Evolutionary conservation across 768 basidiomycete species (phyloP), one percentile per base, ranked within the genome.

Genomic region (Boletus sp.): DNA sequence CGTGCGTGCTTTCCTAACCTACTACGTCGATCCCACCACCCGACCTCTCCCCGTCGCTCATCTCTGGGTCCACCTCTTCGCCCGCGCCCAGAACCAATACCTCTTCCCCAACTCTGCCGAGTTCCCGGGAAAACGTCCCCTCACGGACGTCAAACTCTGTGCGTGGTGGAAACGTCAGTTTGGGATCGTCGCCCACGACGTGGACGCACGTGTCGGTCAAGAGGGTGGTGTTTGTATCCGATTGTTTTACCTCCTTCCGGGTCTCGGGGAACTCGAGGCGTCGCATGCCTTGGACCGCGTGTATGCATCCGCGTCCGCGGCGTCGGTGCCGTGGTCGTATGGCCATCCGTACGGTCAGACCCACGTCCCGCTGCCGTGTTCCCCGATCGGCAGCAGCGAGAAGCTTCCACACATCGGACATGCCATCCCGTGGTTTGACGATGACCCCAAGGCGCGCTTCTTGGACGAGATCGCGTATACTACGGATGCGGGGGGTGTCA

Each of bases 361-460:
- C 7, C 69, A 75, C 10, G 67, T 74, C 10, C 62, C 79, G 66
- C 75, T 79, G 48, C 63, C 77, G 63, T 66, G 81, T 77, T 55
- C 72, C 65, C 75, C 37, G 82, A 76, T 63, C 75, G 76, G 14
- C 46, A 60, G 59, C 3, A 58, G 67, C 1, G 71, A 73, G 46
- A 47, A 50, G 45, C 11, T 10, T 62, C 57, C 39, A 49, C 60
- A 59, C 69, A 74, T 95, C 30, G 92, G 89, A 1, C 79, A 84
- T 51, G 81, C 81, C 48, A 87, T 99, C 21, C 97, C 97, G 2
- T 87, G 82, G 51, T 93, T 98, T 66, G 90, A 93, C n/a, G 97
- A 99, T 64, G 94, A 97, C 70, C 95, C 97, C 7, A 98, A 98
- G 71, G 84, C 90, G 52, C 83, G 97, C 17, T 98, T 98, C 69